A percentile compares a stretch with the other conserved stretches of the same genome.
These are phyloP conservation scores for Dipteronia dyeriana DNA, from an alignment of 345 rosid species.

Conservation along the genomic window DNA sequence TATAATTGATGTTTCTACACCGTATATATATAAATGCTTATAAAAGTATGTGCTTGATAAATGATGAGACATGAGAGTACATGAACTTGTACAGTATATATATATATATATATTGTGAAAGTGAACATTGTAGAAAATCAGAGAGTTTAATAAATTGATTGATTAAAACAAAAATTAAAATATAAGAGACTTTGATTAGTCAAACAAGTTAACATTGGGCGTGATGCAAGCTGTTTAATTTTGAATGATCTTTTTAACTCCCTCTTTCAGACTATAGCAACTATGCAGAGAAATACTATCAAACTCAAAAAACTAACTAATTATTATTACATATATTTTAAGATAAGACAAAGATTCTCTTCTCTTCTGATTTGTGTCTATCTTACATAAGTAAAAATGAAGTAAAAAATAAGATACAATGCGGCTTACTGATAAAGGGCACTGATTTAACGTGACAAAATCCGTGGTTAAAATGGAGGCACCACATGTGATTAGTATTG, in stretches of 20 bases:
- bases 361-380: too few species aligned
- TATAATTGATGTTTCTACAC: neutral
- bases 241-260: slow-evolving; percentile 26
- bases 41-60: neutral
- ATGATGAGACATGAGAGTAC: neutral
- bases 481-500: too few species aligned
- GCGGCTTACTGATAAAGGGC: too few species aligned
- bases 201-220: slow-evolving; percentile 34
- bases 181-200: neutral
- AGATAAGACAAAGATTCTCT: neutral
- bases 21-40: neutral
- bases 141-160: neutral
- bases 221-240: slow-evolving; percentile 42
- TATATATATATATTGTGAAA: too few species aligned
- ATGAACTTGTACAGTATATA: neutral
- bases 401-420: too few species aligned
- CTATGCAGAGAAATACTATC: too few species aligned
- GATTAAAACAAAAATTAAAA: neutral
- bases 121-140: neutral
- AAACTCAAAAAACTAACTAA: too few species aligned
- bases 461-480: too few species aligned
- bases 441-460: too few species aligned
- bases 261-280: slow-evolving; percentile 1
- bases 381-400: too few species aligned
- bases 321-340: too few species aligned